Evolutionary conservation across 2,329 filamentous ascomycete genomes (phyloP), one percentile per base, ranked within the genome.

Genomic region (Celoporthe dispersa): DNA sequence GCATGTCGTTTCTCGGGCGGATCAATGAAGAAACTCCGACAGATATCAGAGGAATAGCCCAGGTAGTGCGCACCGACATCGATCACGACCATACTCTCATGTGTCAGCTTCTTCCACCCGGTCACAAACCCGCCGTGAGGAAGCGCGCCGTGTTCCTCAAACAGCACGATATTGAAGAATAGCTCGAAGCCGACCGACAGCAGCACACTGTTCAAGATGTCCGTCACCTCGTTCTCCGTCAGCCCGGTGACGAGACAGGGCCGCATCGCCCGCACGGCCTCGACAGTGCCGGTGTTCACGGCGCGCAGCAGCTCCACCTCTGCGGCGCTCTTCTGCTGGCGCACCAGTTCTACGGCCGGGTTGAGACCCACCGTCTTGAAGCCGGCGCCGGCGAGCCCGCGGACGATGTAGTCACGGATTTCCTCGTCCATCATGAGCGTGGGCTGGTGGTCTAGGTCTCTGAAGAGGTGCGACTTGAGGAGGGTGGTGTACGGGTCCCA

Each of bases 391-490:
- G 80, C 81, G 0, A 91, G 80, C 0, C 88, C 88, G 2, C 88
- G 83, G 53, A 85, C 82, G 64, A 91, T 90, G 76, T 86, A 90
- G 75, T 90, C 87, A 2, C 88, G 84, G 75, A 90, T 88, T 74
- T 90, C 88, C 72, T 90, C 88, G 72, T 91, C 88, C 19, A 89
- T 83, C 85, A 90, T 89, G n/a, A 91, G 73, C n/a, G 75, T 83
- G 6, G 78, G 78, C 1, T 77, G 77, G 33, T 44, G 55, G 3
- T 16, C 37, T 7, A 64, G 14, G 2, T 69, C 48, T 12, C 72
- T 71, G 64, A 85, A 84, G 1, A 85, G 77, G 9, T 76, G 79
- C 0, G 83, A 85, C 33, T 82, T 72, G 16, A 82, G 78, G 25
- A 91, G 79, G 0, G 86, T 90, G 0, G 77, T 77, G 76, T 90